These are phyloP conservation scores for Prunus salicina DNA, from an alignment of 306 rosid species.

Conservation along the genomic window DNA sequence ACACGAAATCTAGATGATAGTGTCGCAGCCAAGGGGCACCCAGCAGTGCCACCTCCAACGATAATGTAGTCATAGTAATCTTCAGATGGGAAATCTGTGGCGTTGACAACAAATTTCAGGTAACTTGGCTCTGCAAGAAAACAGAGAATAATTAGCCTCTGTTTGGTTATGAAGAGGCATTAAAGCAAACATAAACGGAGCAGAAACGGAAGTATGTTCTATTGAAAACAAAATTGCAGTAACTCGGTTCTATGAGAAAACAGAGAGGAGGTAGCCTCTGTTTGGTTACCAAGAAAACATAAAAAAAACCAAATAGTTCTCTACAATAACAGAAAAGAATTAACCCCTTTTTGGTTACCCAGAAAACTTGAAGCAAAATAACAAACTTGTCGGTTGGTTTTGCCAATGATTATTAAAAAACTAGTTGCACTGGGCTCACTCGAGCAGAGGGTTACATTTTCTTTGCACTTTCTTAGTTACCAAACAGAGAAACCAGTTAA, in stretches of 20 bases:
- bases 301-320: neutral
- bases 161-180: neutral
- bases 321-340: neutral
- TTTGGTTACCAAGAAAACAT: neutral
- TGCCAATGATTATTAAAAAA: too few relatives aligned
- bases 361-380: neutral
- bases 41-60: constrained; percentile 92
- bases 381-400: too few relatives aligned
- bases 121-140: constrained; percentile 37
- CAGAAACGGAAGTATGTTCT: neutral
- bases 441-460: neutral
- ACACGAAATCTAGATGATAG: constrained; percentile 51
- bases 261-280: neutral
- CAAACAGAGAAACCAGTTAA: neutral
- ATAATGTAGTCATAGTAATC: constrained; percentile 88
- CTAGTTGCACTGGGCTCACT: neutral
- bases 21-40: constrained; percentile 89
- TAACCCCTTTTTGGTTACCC: neutral
- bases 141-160: neutral
- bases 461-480: constrained; percentile 1
- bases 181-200: neutral
- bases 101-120: constrained; percentile 57
- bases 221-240: neutral
- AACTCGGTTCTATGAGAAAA: neutral
- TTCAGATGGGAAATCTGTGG: constrained; percentile 53